Evolutionary conservation across 1,284 basidiomycete genomes (phyloP).

Genomic region (Ceratobasidium sp.): DNA sequence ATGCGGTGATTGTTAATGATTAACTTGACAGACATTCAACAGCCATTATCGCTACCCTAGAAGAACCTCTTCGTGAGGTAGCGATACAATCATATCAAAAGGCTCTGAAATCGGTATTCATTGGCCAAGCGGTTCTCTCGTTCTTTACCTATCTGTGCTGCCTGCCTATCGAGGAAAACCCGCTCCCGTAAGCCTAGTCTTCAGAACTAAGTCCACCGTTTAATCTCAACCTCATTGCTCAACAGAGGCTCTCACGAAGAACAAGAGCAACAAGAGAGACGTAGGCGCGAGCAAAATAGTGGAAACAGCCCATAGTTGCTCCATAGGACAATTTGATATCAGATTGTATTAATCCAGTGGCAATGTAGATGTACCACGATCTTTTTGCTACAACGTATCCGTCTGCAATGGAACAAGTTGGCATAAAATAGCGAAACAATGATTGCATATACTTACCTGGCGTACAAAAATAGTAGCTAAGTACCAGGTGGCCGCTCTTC

Average conservation of each 20-base stretch:
- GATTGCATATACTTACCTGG: background rate
- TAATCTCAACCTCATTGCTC: slow-evolving; percentile 30
- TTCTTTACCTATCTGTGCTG: slow-evolving; percentile 73
- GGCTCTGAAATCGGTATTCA: slow-evolving; percentile 88
- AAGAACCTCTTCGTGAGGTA: slow-evolving; percentile 70
- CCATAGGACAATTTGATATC: slow-evolving; percentile 4
- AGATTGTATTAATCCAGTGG: slow-evolving; percentile 7
- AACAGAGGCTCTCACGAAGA: slow-evolving; percentile 72
- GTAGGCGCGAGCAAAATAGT: slow-evolving; percentile 31
- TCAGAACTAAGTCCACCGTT: background rate
- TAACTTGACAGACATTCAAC: slow-evolving; percentile 69
- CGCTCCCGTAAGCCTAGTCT: slow-evolving; percentile 70
- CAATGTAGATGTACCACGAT: slow-evolving; percentile 10
- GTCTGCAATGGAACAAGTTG: background rate
- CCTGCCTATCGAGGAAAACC: slow-evolving; percentile 80
- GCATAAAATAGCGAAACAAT: no score
- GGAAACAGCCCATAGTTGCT: slow-evolving; percentile 8
- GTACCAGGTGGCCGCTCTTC: slow-evolving; percentile 67
- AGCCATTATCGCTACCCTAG: slow-evolving; percentile 79
- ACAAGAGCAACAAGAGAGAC: slow-evolving; percentile 57
- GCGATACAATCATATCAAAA: slow-evolving; percentile 87
- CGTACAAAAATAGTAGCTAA: background rate
- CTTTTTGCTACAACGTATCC: slow-evolving; percentile 16
- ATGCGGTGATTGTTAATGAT: background rate
- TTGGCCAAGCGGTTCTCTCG: slow-evolving; percentile 76